These are phyloP conservation scores for Trichoderma afroharzianum DNA, from an alignment of 2,329 filamentous ascomycete genomes.

Conservation along the genomic window DNA sequence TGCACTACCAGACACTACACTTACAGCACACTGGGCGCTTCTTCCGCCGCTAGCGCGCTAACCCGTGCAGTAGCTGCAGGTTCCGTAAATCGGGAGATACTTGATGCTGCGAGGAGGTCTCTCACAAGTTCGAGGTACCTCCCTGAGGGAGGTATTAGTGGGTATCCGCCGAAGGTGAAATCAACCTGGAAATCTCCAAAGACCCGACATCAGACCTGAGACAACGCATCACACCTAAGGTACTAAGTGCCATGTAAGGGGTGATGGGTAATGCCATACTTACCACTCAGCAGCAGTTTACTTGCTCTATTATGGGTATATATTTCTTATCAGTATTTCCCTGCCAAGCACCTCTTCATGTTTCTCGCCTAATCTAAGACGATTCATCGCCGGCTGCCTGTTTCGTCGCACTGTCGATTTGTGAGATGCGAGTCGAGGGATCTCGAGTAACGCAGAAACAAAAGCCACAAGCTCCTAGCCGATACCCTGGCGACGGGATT, in stretches of 20 bases:
- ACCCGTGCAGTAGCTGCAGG: not conserved
- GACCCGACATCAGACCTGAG: not conserved
- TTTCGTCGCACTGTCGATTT: not conserved
- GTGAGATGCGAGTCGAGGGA: not conserved
- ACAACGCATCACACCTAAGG: not conserved
- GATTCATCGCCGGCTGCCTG: not conserved
- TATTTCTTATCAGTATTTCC: not conserved
- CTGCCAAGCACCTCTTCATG: not conserved
- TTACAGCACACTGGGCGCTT: not conserved
- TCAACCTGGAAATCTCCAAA: not conserved
- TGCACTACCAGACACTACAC: not conserved
- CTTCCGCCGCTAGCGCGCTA: not conserved
- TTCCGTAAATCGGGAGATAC: not conserved
- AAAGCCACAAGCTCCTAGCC: not conserved
- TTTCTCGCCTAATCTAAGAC: constrained; percentile 2
- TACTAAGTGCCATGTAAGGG: not conserved
- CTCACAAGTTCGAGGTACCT: not conserved
- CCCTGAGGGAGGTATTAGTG: not conserved
- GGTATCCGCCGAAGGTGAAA: not conserved
- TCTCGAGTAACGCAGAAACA: not conserved
- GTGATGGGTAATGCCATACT: not conserved
- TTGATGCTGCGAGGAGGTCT: not conserved
- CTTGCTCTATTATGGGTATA: not conserved
- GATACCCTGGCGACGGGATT: not conserved
- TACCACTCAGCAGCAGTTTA: not conserved